Conservation (phyloP, 148 eudicot genomes). For the Cornus kousa region DNA sequence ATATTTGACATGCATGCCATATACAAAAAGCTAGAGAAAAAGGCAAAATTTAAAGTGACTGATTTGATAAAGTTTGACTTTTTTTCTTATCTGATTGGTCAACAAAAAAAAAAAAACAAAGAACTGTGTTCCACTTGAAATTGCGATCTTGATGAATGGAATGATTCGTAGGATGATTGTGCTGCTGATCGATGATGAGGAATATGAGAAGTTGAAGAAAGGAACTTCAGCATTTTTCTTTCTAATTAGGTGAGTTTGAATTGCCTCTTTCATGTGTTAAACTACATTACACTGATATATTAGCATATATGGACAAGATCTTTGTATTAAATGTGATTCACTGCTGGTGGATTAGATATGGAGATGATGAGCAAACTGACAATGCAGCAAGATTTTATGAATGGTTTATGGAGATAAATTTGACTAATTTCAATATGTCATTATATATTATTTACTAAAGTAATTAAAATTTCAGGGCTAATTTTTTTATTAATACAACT, state of each 20-base stretch:
- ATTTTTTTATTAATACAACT: not conserved
- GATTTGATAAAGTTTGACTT: slow-evolving; percentile 57
- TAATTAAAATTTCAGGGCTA: not conserved
- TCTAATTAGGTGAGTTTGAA: slow-evolving; percentile 76
- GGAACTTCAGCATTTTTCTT: slow-evolving; percentile 75
- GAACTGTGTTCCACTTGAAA: not conserved
- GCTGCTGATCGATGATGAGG: slow-evolving; percentile 89
- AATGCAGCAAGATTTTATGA: slow-evolving; percentile 91
- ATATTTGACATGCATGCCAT: no score
- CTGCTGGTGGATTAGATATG: slow-evolving; percentile 60
- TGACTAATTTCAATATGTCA: not conserved
- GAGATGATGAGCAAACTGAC: slow-evolving; percentile 98
- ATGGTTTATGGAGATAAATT: slow-evolving; percentile 85
- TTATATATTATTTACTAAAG: not conserved
- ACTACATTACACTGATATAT: not conserved
- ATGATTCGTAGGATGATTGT: slow-evolving; percentile 72
- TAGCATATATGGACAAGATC: not conserved
- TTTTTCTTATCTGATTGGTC: not conserved
- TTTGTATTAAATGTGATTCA: not conserved
- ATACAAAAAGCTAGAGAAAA: slow-evolving; percentile 88
- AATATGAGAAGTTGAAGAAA: slow-evolving; percentile 78
- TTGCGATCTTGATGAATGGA: not conserved
- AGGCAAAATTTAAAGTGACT: slow-evolving; percentile 70
- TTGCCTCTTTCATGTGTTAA: not conserved
- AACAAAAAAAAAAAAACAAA: no score